Evolutionary conservation across 306 rosid genomes (phyloP).

Genomic region (Cicer pinnatifidum): DNA sequence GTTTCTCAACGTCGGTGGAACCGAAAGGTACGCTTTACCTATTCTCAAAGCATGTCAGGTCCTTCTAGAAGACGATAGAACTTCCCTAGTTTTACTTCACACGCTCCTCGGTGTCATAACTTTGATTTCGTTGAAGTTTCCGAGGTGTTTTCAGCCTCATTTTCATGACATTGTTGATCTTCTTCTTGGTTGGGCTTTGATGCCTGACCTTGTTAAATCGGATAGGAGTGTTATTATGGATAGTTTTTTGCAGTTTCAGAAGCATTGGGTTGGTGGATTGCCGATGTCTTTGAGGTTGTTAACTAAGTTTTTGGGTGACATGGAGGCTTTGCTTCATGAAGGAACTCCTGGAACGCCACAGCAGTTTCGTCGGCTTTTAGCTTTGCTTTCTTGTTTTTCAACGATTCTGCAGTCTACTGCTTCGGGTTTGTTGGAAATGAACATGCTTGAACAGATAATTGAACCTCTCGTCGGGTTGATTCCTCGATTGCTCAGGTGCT

Average conservation of each 20-base stretch:
- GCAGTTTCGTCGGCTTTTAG: slow-evolving; percentile 80
- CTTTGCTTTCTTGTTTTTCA: slow-evolving; percentile 79
- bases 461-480: slow-evolving; percentile 74
- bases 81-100: slow-evolving; percentile 73
- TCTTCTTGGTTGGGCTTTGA: slow-evolving; percentile 85
- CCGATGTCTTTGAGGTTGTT: slow-evolving; percentile 76
- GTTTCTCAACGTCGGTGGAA: slow-evolving; percentile 81
- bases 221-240: slow-evolving; percentile 79
- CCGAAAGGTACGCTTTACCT: slow-evolving; percentile 77
- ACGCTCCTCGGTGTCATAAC: slow-evolving; percentile 72
- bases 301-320: slow-evolving; percentile 88
- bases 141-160: slow-evolving; percentile 83
- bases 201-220: slow-evolving; percentile 71
- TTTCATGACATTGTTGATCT: slow-evolving; percentile 84
- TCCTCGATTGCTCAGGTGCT: slow-evolving; percentile 77
- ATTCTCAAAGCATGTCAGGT: slow-evolving; percentile 91
- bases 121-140: slow-evolving; percentile 73
- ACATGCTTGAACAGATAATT: slow-evolving; percentile 75
- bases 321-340: slow-evolving; percentile 93
- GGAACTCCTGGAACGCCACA: slow-evolving; percentile 77
- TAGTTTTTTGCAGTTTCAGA: slow-evolving; percentile 90
- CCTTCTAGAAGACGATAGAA: slow-evolving; percentile 91
- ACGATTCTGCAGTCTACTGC: slow-evolving; percentile 87
- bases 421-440: slow-evolving; percentile 89
- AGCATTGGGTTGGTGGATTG: slow-evolving; percentile 89